Conservation (phyloP, 148 eudicot species). For the Rhododendron williamsianum region DNA sequence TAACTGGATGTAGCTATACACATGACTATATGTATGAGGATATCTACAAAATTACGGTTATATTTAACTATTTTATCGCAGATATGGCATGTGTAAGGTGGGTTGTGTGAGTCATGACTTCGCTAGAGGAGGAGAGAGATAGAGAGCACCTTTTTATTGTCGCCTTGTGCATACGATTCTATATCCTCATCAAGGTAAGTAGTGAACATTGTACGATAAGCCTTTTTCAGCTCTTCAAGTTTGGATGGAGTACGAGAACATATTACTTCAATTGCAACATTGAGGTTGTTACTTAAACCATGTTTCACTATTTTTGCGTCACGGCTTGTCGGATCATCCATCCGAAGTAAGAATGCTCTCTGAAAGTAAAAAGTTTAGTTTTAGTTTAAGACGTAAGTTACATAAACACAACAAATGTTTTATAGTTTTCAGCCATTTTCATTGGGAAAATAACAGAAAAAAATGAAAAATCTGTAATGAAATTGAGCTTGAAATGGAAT, state of each 20-base stretch:
- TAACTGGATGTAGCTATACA: too few relatives aligned
- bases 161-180: constrained; percentile 40
- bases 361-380: neutral
- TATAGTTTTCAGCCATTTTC: neutral
- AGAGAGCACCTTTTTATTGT: constrained; percentile 48
- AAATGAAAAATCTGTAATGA: neutral
- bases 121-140: neutral
- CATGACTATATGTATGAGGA: too few relatives aligned
- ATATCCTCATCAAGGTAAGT: constrained; percentile 63
- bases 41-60: too few relatives aligned
- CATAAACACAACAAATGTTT: neutral
- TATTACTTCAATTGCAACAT: constrained; percentile 68
- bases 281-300: constrained; percentile 22
- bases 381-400: neutral
- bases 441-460: neutral
- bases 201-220: constrained; percentile 38
- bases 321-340: constrained; percentile 62
- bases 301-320: constrained; percentile 59
- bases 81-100: too few relatives aligned
- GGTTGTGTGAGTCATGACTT: neutral
- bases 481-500: neutral
- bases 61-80: too few relatives aligned
- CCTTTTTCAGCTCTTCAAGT: constrained; percentile 52
- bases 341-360: constrained; percentile 25
- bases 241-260: constrained; percentile 79